Evolutionary conservation across 768 basidiomycete genomes (phyloP), one percentile per base, ranked within the genome.

Genomic region (Termitomyces sp.): DNA sequence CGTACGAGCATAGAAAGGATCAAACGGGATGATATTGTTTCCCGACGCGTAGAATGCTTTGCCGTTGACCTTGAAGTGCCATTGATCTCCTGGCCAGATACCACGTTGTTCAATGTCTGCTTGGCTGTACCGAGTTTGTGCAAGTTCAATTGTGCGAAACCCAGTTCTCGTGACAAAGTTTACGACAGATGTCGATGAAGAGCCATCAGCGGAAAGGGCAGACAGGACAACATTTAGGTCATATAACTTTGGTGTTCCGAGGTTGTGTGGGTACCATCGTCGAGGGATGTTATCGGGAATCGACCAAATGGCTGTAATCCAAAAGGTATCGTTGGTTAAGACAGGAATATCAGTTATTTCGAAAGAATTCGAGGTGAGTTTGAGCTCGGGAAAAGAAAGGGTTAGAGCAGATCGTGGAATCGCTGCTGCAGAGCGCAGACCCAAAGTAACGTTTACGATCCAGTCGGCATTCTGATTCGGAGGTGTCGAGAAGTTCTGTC

Each of bases 11-110:
- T 84, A 83, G 65, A 85, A 84, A 8, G 79, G 79, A 66, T 85
- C 83, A 60, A 82, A 84, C 1, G 84, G 84, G 56, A 85, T 82
- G 61, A 83, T 76, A 54, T 83, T 85, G 26, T 80, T 82, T 9
- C 83, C 82, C 9, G 76, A 71, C 50, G 74, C 77, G 58, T 81
- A 84, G 61, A 84, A 82, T 14, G 76, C 74, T 63, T 77, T 76
- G 10, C 83, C 83, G 52, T 85, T 84, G 56, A 85, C 73, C 59
- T 79, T 74, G 63, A 85, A 84, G 64, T 84, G 81, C 77, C 81
- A 84, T 61, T 84, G 76, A 60, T 85, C 81, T 7, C 83, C 82
- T 1, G 83, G 81, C 0, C 77, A 83, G 55, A 84, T 82, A 1
- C 82, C 81, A 4, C 78, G 73, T 32, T 66, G 61, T 3, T 64